Conservation (phyloP, 805 yeast species). For the Scheffersomyces lignosus region DNA sequence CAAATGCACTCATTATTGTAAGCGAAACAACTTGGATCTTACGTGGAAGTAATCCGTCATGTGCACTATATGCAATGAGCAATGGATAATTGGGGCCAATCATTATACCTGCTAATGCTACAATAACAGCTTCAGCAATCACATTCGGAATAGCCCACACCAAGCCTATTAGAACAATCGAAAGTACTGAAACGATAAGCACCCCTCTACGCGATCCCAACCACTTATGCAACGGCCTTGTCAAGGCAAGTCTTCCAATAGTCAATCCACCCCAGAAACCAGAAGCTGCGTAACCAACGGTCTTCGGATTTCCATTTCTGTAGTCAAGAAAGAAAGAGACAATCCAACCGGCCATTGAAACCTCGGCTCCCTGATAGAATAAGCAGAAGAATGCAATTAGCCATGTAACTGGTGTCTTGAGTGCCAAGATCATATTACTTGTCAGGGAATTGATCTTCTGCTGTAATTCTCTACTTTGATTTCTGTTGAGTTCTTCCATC, state of each 20-base stretch:
- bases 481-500: neutral
- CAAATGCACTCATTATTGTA: slow-evolving; percentile 55
- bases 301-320: slow-evolving; percentile 45
- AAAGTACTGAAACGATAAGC: slow-evolving; percentile 27
- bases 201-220: slow-evolving; percentile 50
- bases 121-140: slow-evolving; percentile 46
- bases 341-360: slow-evolving; percentile 70
- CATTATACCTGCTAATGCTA: slow-evolving; percentile 54
- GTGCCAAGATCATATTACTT: slow-evolving; percentile 35
- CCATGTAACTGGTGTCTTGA: slow-evolving; percentile 44
- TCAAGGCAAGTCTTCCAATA: slow-evolving; percentile 56
- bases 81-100: slow-evolving; percentile 69
- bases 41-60: slow-evolving; percentile 42
- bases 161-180: slow-evolving; percentile 40
- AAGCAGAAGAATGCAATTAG: slow-evolving; percentile 54
- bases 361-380: slow-evolving; percentile 69
- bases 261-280: slow-evolving; percentile 76
- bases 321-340: slow-evolving; percentile 60
- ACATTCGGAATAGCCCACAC: slow-evolving; percentile 51
- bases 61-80: slow-evolving; percentile 45
- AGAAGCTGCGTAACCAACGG: slow-evolving; percentile 63
- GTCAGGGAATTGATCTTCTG: no score
- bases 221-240: slow-evolving; percentile 34
- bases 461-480: slow-evolving; percentile 1
- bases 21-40: slow-evolving; percentile 51